Evolutionary conservation across 1,139 yeast species (phyloP).

Genomic region (Zygosaccharomyces pseudobailii): DNA sequence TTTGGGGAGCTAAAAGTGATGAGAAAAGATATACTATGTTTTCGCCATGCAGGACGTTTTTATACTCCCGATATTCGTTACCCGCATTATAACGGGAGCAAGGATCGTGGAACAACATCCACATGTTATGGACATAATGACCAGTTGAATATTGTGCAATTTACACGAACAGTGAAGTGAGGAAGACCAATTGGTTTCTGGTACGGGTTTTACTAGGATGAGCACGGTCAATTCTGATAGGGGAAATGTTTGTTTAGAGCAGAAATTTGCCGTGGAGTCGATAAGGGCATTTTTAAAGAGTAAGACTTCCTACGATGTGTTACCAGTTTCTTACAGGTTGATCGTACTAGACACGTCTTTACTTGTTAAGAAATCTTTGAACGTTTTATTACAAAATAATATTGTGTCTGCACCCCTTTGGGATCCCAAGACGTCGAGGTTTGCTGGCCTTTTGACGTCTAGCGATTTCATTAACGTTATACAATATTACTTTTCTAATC

Average conservation of each 20-base stretch:
- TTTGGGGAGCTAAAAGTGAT: constrained; percentile 37
- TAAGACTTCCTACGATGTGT: constrained; percentile 91
- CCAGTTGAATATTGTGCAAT: background rate
- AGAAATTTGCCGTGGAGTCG: constrained; percentile 64
- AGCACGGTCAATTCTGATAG: constrained; percentile 5
- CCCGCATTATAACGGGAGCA: constrained; percentile 2
- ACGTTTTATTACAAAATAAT: constrained; percentile 84
- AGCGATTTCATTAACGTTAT: constrained; percentile 93
- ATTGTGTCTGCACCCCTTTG: constrained; percentile 96
- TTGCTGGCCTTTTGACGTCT: constrained; percentile 91
- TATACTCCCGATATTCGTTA: constrained; percentile 4
- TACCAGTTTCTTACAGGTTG: constrained; percentile 90
- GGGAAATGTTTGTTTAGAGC: constrained; percentile 41
- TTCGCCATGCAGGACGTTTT: background rate
- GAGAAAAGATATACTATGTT: constrained; percentile 16
- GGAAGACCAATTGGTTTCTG: background rate
- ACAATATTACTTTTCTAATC: constrained; percentile 86
- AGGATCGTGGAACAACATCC: background rate
- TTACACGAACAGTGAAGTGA: background rate
- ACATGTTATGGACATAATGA: background rate
- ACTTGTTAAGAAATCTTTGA: constrained; percentile 84
- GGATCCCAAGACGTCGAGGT: constrained; percentile 83
- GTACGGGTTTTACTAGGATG: constrained; percentile 1
- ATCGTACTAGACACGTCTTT: constrained; percentile 91
- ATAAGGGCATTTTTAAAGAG: constrained; percentile 80